These are phyloP conservation scores for Castanea sativa DNA, from an alignment of 306 rosid genomes.

Conservation along the genomic window DNA sequence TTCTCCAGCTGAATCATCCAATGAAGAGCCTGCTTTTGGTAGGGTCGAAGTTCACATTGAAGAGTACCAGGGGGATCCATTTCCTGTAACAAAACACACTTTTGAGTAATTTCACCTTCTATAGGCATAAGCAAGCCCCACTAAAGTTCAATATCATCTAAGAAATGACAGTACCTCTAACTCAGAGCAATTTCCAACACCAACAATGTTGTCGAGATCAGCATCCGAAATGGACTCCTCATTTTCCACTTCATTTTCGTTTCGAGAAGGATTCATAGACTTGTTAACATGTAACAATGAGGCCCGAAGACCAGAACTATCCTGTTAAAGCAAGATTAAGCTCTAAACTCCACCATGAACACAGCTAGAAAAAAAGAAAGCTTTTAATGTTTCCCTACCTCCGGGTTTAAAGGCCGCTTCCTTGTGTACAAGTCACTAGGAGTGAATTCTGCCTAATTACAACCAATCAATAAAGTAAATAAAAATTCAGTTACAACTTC, in stretches of 20 bases:
- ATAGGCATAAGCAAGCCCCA: slow-evolving; percentile 18
- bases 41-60: slow-evolving; percentile 78
- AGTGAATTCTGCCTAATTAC: slow-evolving; percentile 76
- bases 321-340: slow-evolving; percentile 35
- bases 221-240: slow-evolving; percentile 67
- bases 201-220: slow-evolving; percentile 83
- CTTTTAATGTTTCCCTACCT: slow-evolving; percentile 36
- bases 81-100: slow-evolving; percentile 53
- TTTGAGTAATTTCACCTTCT: slow-evolving; percentile 18
- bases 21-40: slow-evolving; percentile 89
- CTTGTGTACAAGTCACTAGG: slow-evolving; percentile 70
- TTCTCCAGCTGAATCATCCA: slow-evolving; percentile 90
- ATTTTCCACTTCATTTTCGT: slow-evolving; percentile 50
- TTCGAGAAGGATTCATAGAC: slow-evolving; percentile 50
- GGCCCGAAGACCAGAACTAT: slow-evolving; percentile 44
- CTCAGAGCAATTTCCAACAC: slow-evolving; percentile 73
- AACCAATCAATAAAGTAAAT: slow-evolving; percentile 13
- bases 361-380: background rate
- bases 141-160: slow-evolving; percentile 16
- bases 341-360: slow-evolving; percentile 10
- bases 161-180: slow-evolving; percentile 59
- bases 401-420: slow-evolving; percentile 66
- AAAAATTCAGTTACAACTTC: slow-evolving; percentile 23
- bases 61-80: slow-evolving; percentile 80
- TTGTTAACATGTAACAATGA: slow-evolving; percentile 31